Evolutionary conservation across 345 rosid species (phyloP).

Genomic region (Linum lewisii): DNA sequence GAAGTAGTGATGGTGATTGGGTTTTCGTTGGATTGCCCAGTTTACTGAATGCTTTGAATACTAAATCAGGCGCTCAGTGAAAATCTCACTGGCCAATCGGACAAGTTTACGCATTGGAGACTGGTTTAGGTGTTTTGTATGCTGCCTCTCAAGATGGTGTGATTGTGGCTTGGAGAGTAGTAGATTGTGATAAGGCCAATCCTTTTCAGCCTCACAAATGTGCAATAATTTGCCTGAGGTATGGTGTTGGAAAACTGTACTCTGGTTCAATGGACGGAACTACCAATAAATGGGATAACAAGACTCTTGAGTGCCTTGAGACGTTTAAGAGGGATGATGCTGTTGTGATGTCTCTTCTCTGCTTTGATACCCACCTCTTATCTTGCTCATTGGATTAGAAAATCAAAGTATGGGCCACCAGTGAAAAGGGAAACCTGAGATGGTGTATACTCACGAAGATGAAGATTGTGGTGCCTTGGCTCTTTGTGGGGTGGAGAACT

Average conservation of each 20-base stretch:
- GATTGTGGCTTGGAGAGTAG: constrained; percentile 39
- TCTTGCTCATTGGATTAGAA: no score
- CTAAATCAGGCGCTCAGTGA: constrained; percentile 25
- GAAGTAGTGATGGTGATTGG: constrained; percentile 58
- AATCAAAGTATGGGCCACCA: no score
- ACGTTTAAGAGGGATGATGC: no score
- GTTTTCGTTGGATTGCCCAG: constrained; percentile 48
- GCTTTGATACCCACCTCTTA: no score
- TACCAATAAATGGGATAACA: constrained; percentile 67
- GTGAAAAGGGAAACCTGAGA: no score
- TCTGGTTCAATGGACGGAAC: constrained; percentile 41
- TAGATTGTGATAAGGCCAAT: constrained; percentile 13
- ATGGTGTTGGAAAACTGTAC: constrained; percentile 27
- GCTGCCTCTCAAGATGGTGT: constrained; percentile 55
- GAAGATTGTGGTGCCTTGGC: no score
- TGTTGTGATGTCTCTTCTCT: no score
- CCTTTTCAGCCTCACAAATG: constrained; percentile 31
- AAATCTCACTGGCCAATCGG: constrained; percentile 37
- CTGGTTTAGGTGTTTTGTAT: no score
- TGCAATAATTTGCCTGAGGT: constrained; percentile 28
- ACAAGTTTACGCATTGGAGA: constrained; percentile 37
- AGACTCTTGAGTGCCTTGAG: no score
- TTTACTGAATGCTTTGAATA: constrained; percentile 43
- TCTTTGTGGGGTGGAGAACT: no score
- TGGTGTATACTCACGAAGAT: no score